Base-by-base conservation (phyloP, 441 rosid species). In the Brassica hybrid region DNA sequence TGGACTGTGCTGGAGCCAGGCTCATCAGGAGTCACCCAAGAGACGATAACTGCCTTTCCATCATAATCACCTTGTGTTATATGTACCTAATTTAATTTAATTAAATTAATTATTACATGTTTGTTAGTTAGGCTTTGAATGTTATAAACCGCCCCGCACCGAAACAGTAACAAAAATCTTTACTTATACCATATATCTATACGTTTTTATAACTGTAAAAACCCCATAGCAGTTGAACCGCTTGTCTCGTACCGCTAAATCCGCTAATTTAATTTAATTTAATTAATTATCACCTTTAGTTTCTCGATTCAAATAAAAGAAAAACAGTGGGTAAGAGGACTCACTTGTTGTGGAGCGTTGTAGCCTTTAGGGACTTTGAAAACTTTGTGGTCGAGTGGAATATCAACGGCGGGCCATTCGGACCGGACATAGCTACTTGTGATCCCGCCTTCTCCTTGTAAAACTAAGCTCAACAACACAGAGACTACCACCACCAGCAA, bases 61-160 rank as follows among this genome's bases (percentile, higher is more conserved):
- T 90, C 87, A 71, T 96, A 92, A 80, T 96, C 97, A 67, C 98
- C 98, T 86, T 96, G 99, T 14, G 97, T 94, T 73, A 96, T 90
- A 85, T 84, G 99, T 19, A 96, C 72, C 72, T 67, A 8, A 7
- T 61, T 7, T 3, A 14, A 63, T 8, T 43, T 43, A 45, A 45
- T 45, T 43, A 4, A 41, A 5, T n/a, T 48, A 14, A 52, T 52
- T 6, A 43, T 41, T 2, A 48, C 9, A 48, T 48, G 56, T 48
- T n/a, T 5, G 56, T 13, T 13, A 38, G 7, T 45, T 45, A 38
- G 36, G 27, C 27, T 25, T 25, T 25, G 27, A 25, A 25, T 25
- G 27, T 25, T 25, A 25, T 25, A 25, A 25, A 25, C 27, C 27
- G 27, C 27, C 27, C 27, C 27, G 27, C 27, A 25, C 27, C 27